phyloP scores from a whole-genome alignment of 306 rosid species.

The Hippophae tibetana region DNA sequence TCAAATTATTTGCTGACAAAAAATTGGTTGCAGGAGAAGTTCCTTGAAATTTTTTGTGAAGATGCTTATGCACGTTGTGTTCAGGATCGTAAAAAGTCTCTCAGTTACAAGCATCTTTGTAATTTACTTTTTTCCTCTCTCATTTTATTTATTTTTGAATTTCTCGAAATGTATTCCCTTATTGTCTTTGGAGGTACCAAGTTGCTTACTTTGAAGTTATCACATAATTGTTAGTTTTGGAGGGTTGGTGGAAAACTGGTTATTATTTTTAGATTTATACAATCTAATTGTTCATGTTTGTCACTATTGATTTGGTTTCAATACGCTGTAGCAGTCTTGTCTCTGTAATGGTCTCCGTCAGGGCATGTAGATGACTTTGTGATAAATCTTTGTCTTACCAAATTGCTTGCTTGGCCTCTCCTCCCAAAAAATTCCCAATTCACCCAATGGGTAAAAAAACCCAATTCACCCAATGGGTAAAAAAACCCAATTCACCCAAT shows the following conservation, averaged over 20 bases:
- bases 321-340: not conserved
- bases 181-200: not conserved
- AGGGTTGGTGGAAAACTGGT: not conserved
- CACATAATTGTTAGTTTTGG: not conserved
- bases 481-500: too few species aligned
- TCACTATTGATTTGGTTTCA: not conserved
- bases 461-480: too few species aligned
- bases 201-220: not conserved
- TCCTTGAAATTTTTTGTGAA: constrained; percentile 49
- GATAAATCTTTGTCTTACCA: not conserved
- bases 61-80: constrained; percentile 43
- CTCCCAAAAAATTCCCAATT: not conserved
- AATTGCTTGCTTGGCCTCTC: not conserved
- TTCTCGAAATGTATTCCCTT: not conserved
- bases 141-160: not conserved
- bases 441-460: not conserved
- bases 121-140: constrained; percentile 16
- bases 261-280: not conserved
- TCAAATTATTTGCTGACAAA: not conserved
- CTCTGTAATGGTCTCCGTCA: not conserved
- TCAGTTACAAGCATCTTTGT: constrained; percentile 73
- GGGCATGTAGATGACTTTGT: not conserved
- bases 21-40: constrained; percentile 61
- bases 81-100: constrained; percentile 57
- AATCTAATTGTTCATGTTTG: not conserved